A percentile compares a stretch with the other conserved stretches of the same genome.
phyloP scores from a whole-genome alignment of 495 filamentous ascomycete species.

The Aspergillus wentii region DNA sequence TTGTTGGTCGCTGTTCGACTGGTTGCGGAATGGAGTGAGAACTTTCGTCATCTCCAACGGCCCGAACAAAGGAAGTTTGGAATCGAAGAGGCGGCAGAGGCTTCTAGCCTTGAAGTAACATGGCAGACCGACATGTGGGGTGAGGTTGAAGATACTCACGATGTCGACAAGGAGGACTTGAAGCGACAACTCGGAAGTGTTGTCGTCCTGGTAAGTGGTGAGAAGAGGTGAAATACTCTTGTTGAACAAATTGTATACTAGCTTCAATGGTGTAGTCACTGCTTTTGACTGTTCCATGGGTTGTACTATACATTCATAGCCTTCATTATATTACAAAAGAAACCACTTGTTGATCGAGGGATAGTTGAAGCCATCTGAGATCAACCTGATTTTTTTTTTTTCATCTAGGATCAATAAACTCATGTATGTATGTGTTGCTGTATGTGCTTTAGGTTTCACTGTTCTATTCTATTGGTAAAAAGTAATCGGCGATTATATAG shows the following conservation, averaged over 20 bases:
- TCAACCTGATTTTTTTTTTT: too few relatives aligned
- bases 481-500: too few relatives aligned
- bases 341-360: too few relatives aligned
- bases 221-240: too few relatives aligned
- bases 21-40: slow-evolving; percentile 84
- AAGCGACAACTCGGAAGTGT: slow-evolving; percentile 84
- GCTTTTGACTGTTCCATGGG: too few relatives aligned
- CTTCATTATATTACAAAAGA: neutral
- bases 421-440: too few relatives aligned
- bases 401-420: too few relatives aligned
- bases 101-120: slow-evolving; percentile 76
- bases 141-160: slow-evolving; percentile 96
- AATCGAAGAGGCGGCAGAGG: slow-evolving; percentile 62
- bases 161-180: slow-evolving; percentile 92
- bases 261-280: too few relatives aligned
- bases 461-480: neutral
- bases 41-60: slow-evolving; percentile 44
- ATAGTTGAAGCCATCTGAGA: too few relatives aligned
- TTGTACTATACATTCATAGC: neutral
- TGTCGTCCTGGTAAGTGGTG: slow-evolving; percentile 68
- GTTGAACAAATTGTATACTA: too few relatives aligned
- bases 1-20: slow-evolving; percentile 71
- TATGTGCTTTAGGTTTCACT: too few relatives aligned
- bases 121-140: slow-evolving; percentile 94
- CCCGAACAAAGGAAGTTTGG: slow-evolving; percentile 37